phyloP scores from a whole-genome alignment of 352 stramenopile genomes.

The Pythium brachiatum region DNA sequence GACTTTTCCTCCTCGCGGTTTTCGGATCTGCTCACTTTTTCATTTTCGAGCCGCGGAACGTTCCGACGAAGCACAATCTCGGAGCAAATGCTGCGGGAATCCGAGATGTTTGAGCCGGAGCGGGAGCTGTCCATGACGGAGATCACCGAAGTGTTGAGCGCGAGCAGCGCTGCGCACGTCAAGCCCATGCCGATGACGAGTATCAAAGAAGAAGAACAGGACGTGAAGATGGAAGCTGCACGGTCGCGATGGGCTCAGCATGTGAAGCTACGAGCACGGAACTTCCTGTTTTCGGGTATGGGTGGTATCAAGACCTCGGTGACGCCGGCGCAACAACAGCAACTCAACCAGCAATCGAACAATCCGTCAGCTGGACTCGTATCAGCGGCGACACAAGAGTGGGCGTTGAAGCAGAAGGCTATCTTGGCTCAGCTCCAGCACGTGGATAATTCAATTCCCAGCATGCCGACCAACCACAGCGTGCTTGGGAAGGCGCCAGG shows the following conservation, averaged over 20 bases:
- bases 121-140: constrained; percentile 69
- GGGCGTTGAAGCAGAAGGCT: constrained; percentile 73
- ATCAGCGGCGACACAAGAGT: constrained; percentile 57
- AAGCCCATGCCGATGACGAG: constrained; percentile 78
- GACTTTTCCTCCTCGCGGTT: constrained; percentile 44
- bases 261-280: constrained; percentile 79
- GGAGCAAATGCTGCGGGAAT: constrained; percentile 84
- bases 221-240: constrained; percentile 78
- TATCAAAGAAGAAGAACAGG: constrained; percentile 84
- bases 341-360: constrained; percentile 1
- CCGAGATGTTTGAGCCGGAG: constrained; percentile 80
- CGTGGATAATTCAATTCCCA: constrained; percentile 8
- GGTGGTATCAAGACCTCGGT: constrained; percentile 7
- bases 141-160: constrained; percentile 71
- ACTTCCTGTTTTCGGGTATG: constrained; percentile 66
- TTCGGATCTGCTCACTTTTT: constrained; percentile 48
- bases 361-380: constrained; percentile 22
- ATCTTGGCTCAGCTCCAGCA: constrained; percentile 56
- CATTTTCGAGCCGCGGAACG: constrained; percentile 77
- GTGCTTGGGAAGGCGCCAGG: constrained; percentile 28
- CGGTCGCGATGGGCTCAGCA: constrained; percentile 84
- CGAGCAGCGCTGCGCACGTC: constrained; percentile 44
- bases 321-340: constrained; percentile 10
- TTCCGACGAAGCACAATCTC: constrained; percentile 79
- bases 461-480: constrained; percentile 14